These are phyloP conservation scores for Spiromastix sp. DNA, from an alignment of 2,329 filamentous ascomycete species.

Conservation along the genomic window DNA sequence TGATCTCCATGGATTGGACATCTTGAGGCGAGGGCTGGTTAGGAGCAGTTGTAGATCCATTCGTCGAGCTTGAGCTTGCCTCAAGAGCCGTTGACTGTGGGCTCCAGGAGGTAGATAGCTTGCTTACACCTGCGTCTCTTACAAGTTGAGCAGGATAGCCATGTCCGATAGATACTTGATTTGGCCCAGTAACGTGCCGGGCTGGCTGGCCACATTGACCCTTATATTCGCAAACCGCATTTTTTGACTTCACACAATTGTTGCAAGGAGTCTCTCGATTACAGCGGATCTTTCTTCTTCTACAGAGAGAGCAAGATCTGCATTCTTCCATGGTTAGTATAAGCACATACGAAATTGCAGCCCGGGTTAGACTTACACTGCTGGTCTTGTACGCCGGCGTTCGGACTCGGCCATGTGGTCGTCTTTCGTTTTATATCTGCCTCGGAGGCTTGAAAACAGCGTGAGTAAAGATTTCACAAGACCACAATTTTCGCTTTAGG, in stretches of 20 bases:
- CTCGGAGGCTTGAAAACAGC: no score
- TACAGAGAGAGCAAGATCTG: slow-evolving; percentile 48
- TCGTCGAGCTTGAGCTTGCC: no score
- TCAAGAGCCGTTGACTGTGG: no score
- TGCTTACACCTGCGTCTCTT: no score
- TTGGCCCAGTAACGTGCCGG: slow-evolving; percentile 5
- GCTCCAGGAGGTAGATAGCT: no score
- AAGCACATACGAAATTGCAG: background rate
- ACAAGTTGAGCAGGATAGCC: no score
- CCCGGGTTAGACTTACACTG: slow-evolving; percentile 27
- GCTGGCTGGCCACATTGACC: slow-evolving; percentile 12
- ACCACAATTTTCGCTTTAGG: no score
- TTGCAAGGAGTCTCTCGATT: slow-evolving; percentile 49
- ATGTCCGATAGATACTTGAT: no score
- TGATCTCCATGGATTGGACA: slow-evolving; percentile 28
- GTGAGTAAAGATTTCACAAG: no score
- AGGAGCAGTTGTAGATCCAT: no score
- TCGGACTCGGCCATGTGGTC: slow-evolving; percentile 21
- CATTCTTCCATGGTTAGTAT: slow-evolving; percentile 7
- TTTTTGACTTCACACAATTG: slow-evolving; percentile 48
- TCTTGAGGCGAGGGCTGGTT: no score
- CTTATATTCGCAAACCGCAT: slow-evolving; percentile 43
- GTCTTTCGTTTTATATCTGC: no score
- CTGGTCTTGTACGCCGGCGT: slow-evolving; percentile 32
- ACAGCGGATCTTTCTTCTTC: slow-evolving; percentile 52